Percentiles rank a stretch among this genome's conserved stretches.
Conservation (phyloP, 139 green algal species). For the Diplosphaera chodatii region DNA sequence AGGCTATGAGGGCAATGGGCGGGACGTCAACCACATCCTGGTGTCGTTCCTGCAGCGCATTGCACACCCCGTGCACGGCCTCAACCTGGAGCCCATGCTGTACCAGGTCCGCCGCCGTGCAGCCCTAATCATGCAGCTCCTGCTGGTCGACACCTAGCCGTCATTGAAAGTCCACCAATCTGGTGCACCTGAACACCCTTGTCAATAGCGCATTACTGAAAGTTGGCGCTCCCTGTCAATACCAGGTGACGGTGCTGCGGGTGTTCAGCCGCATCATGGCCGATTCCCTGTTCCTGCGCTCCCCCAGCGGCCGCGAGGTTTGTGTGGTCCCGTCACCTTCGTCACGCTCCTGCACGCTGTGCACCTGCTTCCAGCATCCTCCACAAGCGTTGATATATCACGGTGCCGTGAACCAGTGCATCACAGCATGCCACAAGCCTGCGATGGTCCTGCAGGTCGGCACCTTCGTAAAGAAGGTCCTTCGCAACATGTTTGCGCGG, state of each 20-base stretch:
- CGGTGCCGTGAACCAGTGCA: too few species aligned
- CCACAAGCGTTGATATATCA: too few species aligned
- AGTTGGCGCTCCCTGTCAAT: not conserved
- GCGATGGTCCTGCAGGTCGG: constrained; percentile 49
- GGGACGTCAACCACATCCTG: constrained; percentile 49
- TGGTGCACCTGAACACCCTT: too few species aligned
- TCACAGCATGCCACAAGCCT: too few species aligned
- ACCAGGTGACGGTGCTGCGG: constrained; percentile 68
- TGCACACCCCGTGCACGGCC: constrained; percentile 22
- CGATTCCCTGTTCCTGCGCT: constrained; percentile 36
- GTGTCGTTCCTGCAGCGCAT: constrained; percentile 55
- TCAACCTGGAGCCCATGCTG: constrained; percentile 75
- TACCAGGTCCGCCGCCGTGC: constrained; percentile 62
- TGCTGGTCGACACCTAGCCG: too few species aligned
- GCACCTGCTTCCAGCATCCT: too few species aligned
- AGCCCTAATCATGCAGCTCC: too few species aligned
- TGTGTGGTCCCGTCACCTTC: not conserved
- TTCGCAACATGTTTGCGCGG: constrained; percentile 45
- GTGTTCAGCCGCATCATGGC: constrained; percentile 61
- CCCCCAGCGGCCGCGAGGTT: not conserved
- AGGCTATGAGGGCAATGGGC: constrained; percentile 41
- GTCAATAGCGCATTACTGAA: too few species aligned
- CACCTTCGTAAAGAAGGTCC: constrained; percentile 34
- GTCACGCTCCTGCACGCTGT: too few species aligned
- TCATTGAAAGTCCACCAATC: too few species aligned